phyloP scores from a whole-genome alignment of 2,329 filamentous ascomycete species.

The Neopestalotiopsis sp. region DNA sequence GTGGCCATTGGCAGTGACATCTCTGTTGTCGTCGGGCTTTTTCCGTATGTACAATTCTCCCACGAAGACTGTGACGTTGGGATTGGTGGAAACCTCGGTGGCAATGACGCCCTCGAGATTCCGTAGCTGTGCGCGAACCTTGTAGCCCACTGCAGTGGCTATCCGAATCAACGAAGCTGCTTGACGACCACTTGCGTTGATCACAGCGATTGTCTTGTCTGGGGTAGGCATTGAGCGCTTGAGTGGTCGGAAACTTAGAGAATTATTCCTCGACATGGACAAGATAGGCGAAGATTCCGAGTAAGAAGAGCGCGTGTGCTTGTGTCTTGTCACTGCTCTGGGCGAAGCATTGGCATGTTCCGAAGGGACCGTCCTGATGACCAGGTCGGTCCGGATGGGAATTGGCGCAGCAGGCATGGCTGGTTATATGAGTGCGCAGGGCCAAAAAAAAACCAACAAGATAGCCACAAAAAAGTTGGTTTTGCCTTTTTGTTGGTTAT shows the following conservation, averaged over 20 bases:
- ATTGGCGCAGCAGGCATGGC: conserved; percentile 37
- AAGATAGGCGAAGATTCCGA: conserved; percentile 62
- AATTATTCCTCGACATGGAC: conserved; percentile 63
- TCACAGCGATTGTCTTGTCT: conserved; percentile 86
- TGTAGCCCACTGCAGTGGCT: conserved; percentile 90
- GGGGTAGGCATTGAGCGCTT: conserved; percentile 64
- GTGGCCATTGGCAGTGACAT: conserved; percentile 71
- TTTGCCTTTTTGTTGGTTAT: neutral
- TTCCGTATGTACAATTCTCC: conserved; percentile 67
- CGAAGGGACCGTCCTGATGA: conserved; percentile 32
- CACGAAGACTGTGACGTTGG: conserved; percentile 72
- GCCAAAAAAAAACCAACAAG: neutral
- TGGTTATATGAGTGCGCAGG: neutral
- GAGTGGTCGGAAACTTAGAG: conserved; percentile 62
- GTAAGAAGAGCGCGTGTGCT: conserved; percentile 67
- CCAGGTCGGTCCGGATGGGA: conserved; percentile 38
- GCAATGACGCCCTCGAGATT: conserved; percentile 88
- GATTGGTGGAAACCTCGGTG: conserved; percentile 79
- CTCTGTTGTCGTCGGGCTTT: conserved; percentile 55
- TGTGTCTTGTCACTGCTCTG: conserved; percentile 49
- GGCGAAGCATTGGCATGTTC: conserved; percentile 34
- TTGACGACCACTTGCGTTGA: conserved; percentile 95
- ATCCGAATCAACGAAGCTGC: conserved; percentile 94
- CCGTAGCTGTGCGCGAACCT: conserved; percentile 89
- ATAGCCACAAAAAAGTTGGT: neutral